Percentiles rank a stretch among this genome's conserved stretches.
These are phyloP conservation scores for Aegilops tauschii DNA, from an alignment of 176 grass and related monocot species.

Conservation along the genomic window DNA sequence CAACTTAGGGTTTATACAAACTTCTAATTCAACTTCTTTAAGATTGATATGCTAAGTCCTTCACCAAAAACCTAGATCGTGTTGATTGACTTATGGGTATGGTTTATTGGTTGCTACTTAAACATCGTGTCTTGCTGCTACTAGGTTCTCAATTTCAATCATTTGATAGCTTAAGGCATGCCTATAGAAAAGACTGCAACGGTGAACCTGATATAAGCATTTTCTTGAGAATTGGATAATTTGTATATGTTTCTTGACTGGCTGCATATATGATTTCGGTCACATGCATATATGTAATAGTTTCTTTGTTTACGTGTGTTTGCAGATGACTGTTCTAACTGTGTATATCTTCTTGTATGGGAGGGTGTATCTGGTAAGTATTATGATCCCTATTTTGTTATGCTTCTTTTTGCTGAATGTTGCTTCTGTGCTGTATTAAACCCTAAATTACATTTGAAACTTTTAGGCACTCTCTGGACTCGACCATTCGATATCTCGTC, in stretches of 20 bases:
- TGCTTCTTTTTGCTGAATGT: conserved; percentile 4
- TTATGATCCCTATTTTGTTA: not conserved
- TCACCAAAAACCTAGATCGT: not conserved
- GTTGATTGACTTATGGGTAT: not conserved
- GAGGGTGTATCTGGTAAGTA: conserved; percentile 50
- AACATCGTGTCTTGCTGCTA: not conserved
- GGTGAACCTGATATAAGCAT: not conserved
- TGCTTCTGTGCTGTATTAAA: not conserved
- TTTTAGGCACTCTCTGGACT: conserved; percentile 94
- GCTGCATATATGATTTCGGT: not conserved
- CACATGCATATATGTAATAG: not conserved
- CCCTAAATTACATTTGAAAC: not conserved
- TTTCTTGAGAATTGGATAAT: not conserved
- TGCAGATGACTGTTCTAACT: conserved; percentile 58
- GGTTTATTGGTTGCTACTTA: conserved; percentile 10
- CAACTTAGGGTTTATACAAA: not conserved
- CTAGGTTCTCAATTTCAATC: not conserved
- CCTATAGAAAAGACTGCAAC: not conserved
- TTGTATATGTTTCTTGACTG: not conserved
- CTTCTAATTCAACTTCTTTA: not conserved
- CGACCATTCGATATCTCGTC: conserved; percentile 65
- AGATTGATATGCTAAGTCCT: not conserved
- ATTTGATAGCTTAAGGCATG: not conserved
- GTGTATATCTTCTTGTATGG: conserved; percentile 60
- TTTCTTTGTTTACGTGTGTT: not conserved